Base-by-base conservation (phyloP, 2,329 filamentous ascomycete genomes). In the Raffaelea ambrosiae region DNA sequence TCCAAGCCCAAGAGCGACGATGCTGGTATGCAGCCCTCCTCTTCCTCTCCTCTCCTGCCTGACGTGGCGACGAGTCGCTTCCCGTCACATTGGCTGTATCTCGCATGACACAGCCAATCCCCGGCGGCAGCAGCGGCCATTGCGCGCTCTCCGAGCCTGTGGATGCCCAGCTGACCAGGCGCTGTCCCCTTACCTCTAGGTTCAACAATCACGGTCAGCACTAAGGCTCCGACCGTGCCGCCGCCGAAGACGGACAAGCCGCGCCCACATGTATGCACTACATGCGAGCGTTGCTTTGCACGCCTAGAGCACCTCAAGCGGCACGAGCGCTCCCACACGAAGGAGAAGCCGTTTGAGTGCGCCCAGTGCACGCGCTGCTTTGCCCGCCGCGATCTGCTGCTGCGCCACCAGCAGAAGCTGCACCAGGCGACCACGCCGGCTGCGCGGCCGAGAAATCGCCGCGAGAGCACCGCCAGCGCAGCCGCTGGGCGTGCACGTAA, bases 331-430 rank as follows among this genome's bases (percentile, higher is more conserved):
- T 95, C 89, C n/a, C 90, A 96, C 64, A 96, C 90, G 40, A 96
- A 98, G 66, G 90, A 98, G 70, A 98, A 98, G 73, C 93, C 93
- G 1, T 98, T 98, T 59, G 89, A 96, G 67, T 98, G 93, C 60
- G 88, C 88, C 23, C 88, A 97, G 65, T 98, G 93, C 67, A 79
- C 88, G 35, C 74, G 93, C 68, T 97, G 93, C 69, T 98, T 98
- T 67, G 93, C 93, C 51, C 82, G 93, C 52, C 82, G 93, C 55
- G 93, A 98, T 66, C 69, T 98, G 56, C 76, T 98, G 48, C 72
- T 98, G 55, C 82, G 93, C 51, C 93, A 98, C 68, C 93, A 98
- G 74, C 93, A 98, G 73, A 98, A 98, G 74, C 78, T 98, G 43
- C 93, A 98, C 64, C 88, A 95, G 75, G 88, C 88, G 22, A 87